Evolutionary conservation across 305 asterid genomes (phyloP), one percentile per base, ranked within the genome.

Genomic region (Ilex paraguariensis): DNA sequence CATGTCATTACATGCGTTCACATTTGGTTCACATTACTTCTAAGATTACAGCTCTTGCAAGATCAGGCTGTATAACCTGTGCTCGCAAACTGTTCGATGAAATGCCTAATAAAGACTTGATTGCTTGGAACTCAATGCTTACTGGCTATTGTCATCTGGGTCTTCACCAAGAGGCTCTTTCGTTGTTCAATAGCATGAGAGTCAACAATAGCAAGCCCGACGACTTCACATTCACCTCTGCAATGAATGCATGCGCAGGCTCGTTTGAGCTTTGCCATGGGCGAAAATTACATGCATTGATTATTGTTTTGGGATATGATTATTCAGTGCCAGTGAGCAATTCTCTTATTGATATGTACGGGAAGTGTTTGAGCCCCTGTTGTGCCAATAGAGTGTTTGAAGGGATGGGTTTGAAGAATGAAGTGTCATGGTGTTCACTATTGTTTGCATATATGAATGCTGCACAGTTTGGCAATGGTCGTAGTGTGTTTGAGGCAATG

Each of bases 351-450:
- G 94, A 80, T 68, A 81, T 90, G 87, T 87, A 90, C 30, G 97
- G 92, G 10, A 88, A 87, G 71, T 85, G 92, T 66, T 67, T 50
- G 12, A 69, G 70, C 48, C 72, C 70, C 50, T 61, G 28, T 33
- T 77, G 73, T 14, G 95, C 90, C 4, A 64, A 66, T 63, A 56
- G 42, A 57, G 87, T 83, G 76, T 87, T 90, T 71, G 82, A 74
- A 65, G 90, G 73, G 67, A 82, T 82, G 91, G 81, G 67, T 48
- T 58, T 46, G 13, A 82, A 66, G 77, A 85, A 85, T 60, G 91
- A 80, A 56, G 81, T 90, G n/a, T 90, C 90, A 5, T 90, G 95
- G 95, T 86, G 95, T 73, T 85, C 95, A 36, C 56, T 88, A 65
- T 62, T 88, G 82, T 86, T 80, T 84, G 86, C 90, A 54, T 79